Conservation (phyloP, 2,329 filamentous ascomycete genomes). For the Fonsecaea nubica region DNA sequence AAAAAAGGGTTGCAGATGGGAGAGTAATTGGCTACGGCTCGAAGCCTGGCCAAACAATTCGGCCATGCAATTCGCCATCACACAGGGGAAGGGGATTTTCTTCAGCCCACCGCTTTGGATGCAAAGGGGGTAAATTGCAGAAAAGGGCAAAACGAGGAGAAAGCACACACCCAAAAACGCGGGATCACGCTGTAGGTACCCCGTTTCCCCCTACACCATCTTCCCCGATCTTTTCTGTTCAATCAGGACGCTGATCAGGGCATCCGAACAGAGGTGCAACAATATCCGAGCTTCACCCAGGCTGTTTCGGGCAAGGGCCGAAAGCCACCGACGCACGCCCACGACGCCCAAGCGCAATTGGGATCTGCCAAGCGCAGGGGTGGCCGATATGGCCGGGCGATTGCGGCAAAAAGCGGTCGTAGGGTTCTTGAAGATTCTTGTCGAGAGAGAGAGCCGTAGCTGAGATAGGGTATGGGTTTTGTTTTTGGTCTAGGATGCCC, state of each 20-base stretch:
- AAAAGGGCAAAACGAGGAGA: not conserved
- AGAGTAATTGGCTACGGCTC: not conserved
- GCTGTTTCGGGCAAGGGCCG: not conserved
- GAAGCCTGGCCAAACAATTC: not conserved
- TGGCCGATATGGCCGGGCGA: constrained; percentile 16
- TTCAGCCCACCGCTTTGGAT: not conserved
- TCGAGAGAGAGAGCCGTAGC: not conserved
- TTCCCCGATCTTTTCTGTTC: not conserved
- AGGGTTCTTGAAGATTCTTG: not conserved
- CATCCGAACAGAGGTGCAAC: not conserved
- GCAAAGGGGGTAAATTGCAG: not conserved
- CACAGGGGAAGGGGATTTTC: not conserved
- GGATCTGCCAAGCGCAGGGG: constrained; percentile 21
- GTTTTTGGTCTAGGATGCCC: too few species aligned
- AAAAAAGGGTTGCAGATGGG: not conserved
- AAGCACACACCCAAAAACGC: not conserved
- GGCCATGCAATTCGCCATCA: not conserved
- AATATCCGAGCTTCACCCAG: constrained; percentile 3
- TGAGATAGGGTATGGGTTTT: too few species aligned
- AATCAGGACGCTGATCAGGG: constrained; percentile 2
- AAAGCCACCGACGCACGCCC: constrained; percentile 24
- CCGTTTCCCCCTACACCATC: not conserved
- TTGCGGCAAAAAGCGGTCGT: not conserved
- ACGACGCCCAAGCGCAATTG: constrained; percentile 6
- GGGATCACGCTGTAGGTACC: not conserved